A percentile compares a stretch with the other conserved stretches of the same genome.
These are phyloP conservation scores for Candida ulmi DNA, from an alignment of 805 yeast genomes.

Conservation along the genomic window DNA sequence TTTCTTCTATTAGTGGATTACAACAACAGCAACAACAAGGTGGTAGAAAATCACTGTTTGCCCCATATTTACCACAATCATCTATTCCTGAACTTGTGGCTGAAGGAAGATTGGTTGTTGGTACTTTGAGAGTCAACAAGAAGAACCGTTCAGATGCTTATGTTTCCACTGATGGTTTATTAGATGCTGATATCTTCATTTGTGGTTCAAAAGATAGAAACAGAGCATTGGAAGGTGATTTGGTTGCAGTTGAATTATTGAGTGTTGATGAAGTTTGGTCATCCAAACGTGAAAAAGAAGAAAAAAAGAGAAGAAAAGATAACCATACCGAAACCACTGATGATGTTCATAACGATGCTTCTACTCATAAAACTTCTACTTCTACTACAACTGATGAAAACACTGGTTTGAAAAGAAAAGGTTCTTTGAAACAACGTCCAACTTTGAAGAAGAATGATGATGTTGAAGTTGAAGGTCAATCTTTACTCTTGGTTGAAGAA, in stretches of 20 bases:
- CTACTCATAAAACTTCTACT: constrained; percentile 41
- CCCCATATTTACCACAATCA: constrained; percentile 93
- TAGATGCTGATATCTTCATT: constrained; percentile 95
- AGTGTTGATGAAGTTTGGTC: constrained; percentile 98
- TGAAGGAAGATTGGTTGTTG: constrained; percentile 90
- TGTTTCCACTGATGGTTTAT: constrained; percentile 92
- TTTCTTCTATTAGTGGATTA: constrained; percentile 23
- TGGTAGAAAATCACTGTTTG: constrained; percentile 76
- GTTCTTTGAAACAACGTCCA: constrained; percentile 91
- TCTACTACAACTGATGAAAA: constrained; percentile 25
- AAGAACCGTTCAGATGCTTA: constrained; percentile 97
- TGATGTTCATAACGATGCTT: constrained; percentile 78
- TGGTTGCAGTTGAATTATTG: constrained; percentile 91
- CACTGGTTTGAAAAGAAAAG: constrained; percentile 60
- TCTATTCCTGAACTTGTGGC: constrained; percentile 82
- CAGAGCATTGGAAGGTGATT: constrained; percentile 94
- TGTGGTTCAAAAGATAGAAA: constrained; percentile 98
- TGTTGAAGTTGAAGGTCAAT: constrained; percentile 98
- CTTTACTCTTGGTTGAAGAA: constrained; percentile 84
- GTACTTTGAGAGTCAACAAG: constrained; percentile 88
- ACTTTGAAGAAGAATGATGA: constrained; percentile 97
- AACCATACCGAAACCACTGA: constrained; percentile 50
- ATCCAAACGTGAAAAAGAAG: constrained; percentile 93
- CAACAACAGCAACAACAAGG: constrained; percentile 21
- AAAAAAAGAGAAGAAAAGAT: constrained; percentile 87